Evolutionary conservation across 176 grass and related monocot species (phyloP).

Genomic region (Oryza brachyantha): DNA sequence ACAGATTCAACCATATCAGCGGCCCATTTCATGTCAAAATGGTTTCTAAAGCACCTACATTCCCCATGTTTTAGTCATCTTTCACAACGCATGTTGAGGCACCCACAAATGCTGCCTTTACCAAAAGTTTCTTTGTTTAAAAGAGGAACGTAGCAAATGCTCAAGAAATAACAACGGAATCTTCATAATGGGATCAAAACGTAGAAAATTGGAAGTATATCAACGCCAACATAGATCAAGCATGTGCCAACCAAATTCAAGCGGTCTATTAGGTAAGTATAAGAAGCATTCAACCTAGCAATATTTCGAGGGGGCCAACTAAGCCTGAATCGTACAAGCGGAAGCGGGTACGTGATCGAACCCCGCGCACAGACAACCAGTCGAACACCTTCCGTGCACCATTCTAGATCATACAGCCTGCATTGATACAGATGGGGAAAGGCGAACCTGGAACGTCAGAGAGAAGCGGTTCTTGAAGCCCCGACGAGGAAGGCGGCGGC

Average conservation of each 20-base stretch:
- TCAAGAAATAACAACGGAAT: background rate
- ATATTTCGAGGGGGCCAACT: background rate
- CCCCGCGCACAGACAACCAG: background rate
- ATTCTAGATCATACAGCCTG: background rate
- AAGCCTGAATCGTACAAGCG: background rate
- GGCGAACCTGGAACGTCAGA: constrained; percentile 67
- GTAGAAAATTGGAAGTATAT: background rate
- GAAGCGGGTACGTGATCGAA: background rate
- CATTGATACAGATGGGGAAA: background rate
- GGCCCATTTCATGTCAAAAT: background rate
- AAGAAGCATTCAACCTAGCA: background rate
- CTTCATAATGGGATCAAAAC: background rate
- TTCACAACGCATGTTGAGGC: background rate
- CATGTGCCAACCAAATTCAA: background rate
- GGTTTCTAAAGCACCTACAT: background rate
- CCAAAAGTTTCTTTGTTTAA: background rate
- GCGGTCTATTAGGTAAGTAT: background rate
- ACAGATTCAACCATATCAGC: background rate
- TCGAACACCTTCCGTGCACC: background rate
- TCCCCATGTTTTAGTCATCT: background rate
- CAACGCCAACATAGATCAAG: background rate
- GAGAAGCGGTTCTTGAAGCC: constrained; percentile 90
- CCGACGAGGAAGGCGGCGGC: constrained; percentile 57
- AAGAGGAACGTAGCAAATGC: background rate
- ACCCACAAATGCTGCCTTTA: background rate